Conservation (phyloP, 352 stramenopile genomes). For the Phytophthora pini region DNA sequence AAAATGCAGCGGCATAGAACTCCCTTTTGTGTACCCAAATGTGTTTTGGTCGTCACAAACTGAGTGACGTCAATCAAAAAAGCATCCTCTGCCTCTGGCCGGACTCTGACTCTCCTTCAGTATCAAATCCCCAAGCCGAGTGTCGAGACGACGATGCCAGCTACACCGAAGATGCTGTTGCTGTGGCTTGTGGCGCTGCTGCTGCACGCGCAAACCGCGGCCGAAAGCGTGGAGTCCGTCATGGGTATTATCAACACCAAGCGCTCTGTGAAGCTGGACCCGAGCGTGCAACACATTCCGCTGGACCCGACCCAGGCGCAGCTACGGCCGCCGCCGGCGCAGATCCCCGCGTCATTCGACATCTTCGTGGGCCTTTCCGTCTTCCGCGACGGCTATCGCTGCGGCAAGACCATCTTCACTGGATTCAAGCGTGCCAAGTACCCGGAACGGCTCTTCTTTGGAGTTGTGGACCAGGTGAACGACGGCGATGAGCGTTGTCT, state of each 20-base stretch:
- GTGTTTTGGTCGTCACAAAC: constrained; percentile 1
- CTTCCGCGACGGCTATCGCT: constrained; percentile 84
- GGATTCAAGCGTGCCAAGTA: constrained; percentile 74
- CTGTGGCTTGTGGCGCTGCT: constrained; percentile 17
- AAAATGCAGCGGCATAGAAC: constrained; percentile 3
- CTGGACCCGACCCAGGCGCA: constrained; percentile 38
- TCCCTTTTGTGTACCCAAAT: constrained; percentile 4
- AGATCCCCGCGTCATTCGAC: constrained; percentile 59
- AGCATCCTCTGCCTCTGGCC: constrained; percentile 16
- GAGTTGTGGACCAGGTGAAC: constrained; percentile 87
- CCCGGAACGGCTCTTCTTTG: constrained; percentile 79
- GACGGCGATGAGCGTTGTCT: constrained; percentile 70
- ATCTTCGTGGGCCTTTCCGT: constrained; percentile 82
- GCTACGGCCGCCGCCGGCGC: constrained; percentile 62
- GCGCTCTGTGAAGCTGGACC: constrained; percentile 62
- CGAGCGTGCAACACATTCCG: constrained; percentile 80
- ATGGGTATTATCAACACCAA: constrained; percentile 70
- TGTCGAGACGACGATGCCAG: constrained; percentile 24
- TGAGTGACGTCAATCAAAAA: constrained; percentile 25
- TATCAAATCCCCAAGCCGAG: constrained; percentile 25
- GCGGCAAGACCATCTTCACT: constrained; percentile 83
- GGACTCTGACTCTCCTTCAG: constrained; percentile 31
- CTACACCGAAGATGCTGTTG: constrained; percentile 4
- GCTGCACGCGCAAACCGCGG: constrained; percentile 18
- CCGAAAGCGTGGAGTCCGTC: constrained; percentile 39